Evolutionary conservation across 1,284 basidiomycete genomes (phyloP).

Genomic region (Hemileia vastatrix): DNA sequence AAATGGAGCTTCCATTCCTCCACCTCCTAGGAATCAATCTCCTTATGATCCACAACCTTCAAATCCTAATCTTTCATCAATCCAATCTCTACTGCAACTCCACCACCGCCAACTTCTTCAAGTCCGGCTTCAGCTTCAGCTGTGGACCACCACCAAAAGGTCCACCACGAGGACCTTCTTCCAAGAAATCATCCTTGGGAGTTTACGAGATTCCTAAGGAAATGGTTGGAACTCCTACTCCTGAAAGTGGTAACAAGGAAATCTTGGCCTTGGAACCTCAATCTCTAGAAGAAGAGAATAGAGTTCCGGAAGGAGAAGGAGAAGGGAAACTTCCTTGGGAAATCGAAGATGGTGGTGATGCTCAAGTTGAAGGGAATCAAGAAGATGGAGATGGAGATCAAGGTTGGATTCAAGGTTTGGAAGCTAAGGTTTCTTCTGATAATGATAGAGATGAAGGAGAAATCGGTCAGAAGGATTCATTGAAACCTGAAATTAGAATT

Average conservation of each 20-base stretch:
- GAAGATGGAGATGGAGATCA: not conserved
- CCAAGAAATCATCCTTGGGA: constrained; percentile 19
- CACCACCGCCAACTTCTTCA: no score
- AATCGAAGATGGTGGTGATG: no score
- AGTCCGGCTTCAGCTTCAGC: not conserved
- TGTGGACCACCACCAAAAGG: constrained; percentile 25
- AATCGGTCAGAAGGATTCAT: no score
- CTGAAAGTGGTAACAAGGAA: no score
- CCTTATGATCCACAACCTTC: no score
- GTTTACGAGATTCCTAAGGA: constrained; percentile 14
- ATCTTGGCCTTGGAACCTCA: not conserved
- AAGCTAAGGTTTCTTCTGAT: not conserved
- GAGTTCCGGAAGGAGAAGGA: not conserved
- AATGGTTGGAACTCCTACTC: constrained; percentile 13
- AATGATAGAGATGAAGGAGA: not conserved
- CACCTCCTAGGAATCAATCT: no score
- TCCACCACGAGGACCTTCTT: constrained; percentile 28
- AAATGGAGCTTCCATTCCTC: no score
- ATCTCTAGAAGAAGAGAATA: not conserved
- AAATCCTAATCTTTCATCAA: no score
- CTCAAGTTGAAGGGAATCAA: not conserved
- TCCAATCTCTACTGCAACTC: no score
- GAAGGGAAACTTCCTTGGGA: no score
- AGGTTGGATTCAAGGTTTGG: not conserved
- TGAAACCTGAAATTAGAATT: no score